Base-by-base conservation (phyloP, 2,329 filamentous ascomycete species). In the Ophiostoma montium region DNA sequence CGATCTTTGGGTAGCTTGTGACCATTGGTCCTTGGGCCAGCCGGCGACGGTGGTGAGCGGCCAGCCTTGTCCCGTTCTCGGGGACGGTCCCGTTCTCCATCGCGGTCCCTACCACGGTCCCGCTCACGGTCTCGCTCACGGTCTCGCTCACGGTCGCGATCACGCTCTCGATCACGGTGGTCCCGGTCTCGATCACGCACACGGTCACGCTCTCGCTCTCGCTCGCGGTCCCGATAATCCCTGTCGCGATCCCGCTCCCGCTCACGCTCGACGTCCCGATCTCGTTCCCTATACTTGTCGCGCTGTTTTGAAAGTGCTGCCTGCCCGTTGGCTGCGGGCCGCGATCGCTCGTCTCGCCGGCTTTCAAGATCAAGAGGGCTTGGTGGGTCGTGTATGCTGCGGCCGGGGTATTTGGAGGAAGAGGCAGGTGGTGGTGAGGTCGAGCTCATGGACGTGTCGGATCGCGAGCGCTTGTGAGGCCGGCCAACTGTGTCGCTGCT, bases 391-490 rank as follows among this genome's bases (percentile, higher is more conserved):
- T 52, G 49, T 3, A 49, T 13, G 21, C 52, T 13, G 30, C 52
- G 55, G 15, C 48, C 41, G 30, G 41, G n/a, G 13, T 35, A 38
- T 23, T 38, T 49, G 6, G 51, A 42, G 39, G 39, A 42, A 8
- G 39, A 42, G 7, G 48, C 27, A n/a, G 41, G 35, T n/a, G 43
- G 50, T 21, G 54, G 49, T 8, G 53, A 48, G 53, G 35, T 52
- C 19, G 53, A 55, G 50, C 55, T 57, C 19, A 53, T 47, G 19
- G 49, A 53, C 8, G 49, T 47, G 13, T 73, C 71, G 18, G 67
- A 60, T 50, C 64, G 70, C 21, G 61, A 59, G 50, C 72, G 68
- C 59, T 77, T 78, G 48, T 63, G 63, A 2, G 67, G 63, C 48
- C 71, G 67, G 21, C 57, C 51, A 3, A 36, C 30, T 31, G 66